Conservation (phyloP, 305 asterid genomes). For the Fraxinus albicans region DNA sequence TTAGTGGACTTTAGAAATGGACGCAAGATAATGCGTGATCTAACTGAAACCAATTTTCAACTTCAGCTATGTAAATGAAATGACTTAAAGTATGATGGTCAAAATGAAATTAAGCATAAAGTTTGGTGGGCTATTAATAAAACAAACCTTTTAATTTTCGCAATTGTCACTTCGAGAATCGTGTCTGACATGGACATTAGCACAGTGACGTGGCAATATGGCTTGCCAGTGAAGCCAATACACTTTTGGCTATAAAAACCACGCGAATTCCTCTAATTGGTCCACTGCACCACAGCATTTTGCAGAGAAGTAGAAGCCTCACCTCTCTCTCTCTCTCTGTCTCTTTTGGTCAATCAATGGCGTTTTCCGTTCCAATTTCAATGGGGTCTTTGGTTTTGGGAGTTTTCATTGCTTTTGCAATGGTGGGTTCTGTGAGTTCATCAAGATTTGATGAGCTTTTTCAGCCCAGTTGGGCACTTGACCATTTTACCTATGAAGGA, state of each 20-base stretch:
- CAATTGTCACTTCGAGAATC: not conserved
- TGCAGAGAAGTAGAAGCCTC: slow-evolving; percentile 11
- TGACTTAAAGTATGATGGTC: not conserved
- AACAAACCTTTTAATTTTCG: not conserved
- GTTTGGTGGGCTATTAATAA: not conserved
- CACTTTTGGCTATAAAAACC: slow-evolving; percentile 45
- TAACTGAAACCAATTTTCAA: not conserved
- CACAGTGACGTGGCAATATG: slow-evolving; percentile 36
- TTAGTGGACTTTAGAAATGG: not conserved
- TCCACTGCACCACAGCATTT: slow-evolving; percentile 17
- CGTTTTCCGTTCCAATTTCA: slow-evolving; percentile 23
- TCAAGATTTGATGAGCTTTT: slow-evolving; percentile 63
- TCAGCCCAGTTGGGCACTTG: slow-evolving; percentile 76
- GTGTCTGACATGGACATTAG: slow-evolving; percentile 31
- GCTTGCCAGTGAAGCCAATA: slow-evolving; percentile 48
- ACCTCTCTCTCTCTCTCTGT: too few species aligned
- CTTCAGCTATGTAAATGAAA: not conserved
- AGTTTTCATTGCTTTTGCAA: slow-evolving; percentile 28
- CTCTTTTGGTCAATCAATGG: not conserved
- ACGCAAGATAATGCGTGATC: not conserved
- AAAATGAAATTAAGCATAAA: not conserved
- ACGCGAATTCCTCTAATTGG: not conserved
- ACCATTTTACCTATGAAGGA: slow-evolving; percentile 65
- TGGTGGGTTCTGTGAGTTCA: slow-evolving; percentile 43
- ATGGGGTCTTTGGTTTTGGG: slow-evolving; percentile 7